These are phyloP conservation scores for Rosa chinensis DNA, from an alignment of 306 rosid genomes.

Conservation along the genomic window DNA sequence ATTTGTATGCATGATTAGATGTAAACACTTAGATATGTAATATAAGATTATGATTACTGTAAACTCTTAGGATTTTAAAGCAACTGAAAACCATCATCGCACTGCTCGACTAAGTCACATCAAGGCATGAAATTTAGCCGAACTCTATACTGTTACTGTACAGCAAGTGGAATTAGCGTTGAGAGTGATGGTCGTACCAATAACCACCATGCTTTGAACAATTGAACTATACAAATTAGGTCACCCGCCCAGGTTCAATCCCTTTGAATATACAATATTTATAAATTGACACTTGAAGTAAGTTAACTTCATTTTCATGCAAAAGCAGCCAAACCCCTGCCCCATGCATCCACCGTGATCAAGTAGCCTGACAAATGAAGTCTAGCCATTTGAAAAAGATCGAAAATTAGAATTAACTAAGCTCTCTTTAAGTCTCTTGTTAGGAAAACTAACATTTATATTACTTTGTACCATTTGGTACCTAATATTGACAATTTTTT, in stretches of 20 bases:
- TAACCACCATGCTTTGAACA: conserved; percentile 18
- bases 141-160: background rate
- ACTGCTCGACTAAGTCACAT: background rate
- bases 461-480: conserved; percentile 42
- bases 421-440: conserved; percentile 45
- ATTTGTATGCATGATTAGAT: too few species aligned
- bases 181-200: conserved; percentile 15
- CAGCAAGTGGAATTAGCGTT: background rate
- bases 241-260: conserved; percentile 47
- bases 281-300: conserved; percentile 3
- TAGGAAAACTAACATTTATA: conserved; percentile 68
- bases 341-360: conserved; percentile 35
- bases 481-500: conserved; percentile 64
- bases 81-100: too few species aligned
- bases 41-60: too few species aligned
- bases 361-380: conserved; percentile 25
- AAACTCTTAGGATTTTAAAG: background rate
- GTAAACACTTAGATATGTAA: too few species aligned
- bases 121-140: background rate
- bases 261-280: conserved; percentile 18
- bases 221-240: conserved; percentile 33
- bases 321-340: conserved; percentile 21
- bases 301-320: background rate
- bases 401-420: background rate
- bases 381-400: conserved; percentile 48